These are phyloP conservation scores for Auxenochlorella protothecoides DNA, from an alignment of 139 green algal species.

Conservation along the genomic window DNA sequence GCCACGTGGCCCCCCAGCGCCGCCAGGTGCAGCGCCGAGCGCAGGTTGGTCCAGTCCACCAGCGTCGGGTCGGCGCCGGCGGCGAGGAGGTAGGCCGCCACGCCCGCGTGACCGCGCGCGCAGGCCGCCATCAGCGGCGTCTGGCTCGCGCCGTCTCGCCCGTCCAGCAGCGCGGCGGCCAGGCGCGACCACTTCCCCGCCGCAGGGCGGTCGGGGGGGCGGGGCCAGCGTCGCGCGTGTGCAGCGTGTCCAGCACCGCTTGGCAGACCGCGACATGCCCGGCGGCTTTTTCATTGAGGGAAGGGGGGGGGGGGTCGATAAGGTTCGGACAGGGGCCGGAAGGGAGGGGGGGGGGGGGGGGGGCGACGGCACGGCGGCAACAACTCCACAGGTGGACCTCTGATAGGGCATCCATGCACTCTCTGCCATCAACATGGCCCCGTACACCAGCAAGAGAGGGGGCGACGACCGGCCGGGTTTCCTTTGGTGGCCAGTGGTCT, in stretches of 20 bases:
- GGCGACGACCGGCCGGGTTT: no score
- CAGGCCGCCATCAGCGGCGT: conserved; percentile 46
- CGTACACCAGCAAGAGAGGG: no score
- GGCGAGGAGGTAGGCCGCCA: conserved; percentile 24
- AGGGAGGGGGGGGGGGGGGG: background rate
- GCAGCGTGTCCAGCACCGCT: conserved; percentile 20
- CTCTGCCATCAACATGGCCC: no score
- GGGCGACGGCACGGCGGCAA: background rate
- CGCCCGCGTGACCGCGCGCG: conserved; percentile 22
- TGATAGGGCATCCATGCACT: background rate
- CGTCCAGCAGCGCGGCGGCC: conserved; percentile 26
- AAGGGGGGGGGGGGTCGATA: background rate
- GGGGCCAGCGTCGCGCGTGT: background rate
- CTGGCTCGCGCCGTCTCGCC: conserved; percentile 19
- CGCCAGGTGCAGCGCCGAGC: conserved; percentile 38
- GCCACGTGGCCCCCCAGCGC: conserved; percentile 18
- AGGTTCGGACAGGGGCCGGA: background rate
- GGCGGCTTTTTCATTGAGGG: background rate
- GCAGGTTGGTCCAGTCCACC: conserved; percentile 18
- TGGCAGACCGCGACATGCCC: conserved; percentile 15
- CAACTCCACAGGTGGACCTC: background rate
- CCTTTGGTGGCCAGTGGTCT: no score
- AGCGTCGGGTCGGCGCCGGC: conserved; percentile 32
- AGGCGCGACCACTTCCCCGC: conserved; percentile 12
- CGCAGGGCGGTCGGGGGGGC: background rate